Base-by-base conservation (phyloP, 108 stramenopile species). In the Nitzschia sp. region DNA sequence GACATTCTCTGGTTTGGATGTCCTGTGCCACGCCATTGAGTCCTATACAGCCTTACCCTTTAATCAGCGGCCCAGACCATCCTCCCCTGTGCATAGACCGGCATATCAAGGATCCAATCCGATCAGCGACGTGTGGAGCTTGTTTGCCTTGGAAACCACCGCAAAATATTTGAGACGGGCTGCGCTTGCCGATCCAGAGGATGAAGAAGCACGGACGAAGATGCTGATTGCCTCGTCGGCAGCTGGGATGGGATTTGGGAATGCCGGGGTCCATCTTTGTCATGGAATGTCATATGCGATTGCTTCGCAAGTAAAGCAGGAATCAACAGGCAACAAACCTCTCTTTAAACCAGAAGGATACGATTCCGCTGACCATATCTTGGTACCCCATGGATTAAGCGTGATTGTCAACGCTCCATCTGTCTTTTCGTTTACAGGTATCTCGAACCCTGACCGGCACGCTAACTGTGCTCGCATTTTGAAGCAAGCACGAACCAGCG, bases 171-270 rank as follows among this genome's bases (percentile, higher is more conserved):
- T 80, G 47, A 66, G 71, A 16, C 54, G 76, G 22, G 70, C 70
- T 16, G 60, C 60, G 13, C 61, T 73, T 19, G 31, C 17, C 25
- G 62, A 81, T 52, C 63, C 77, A 22, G 70, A 53, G 17, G 71
- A 86, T 60, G 76, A 75, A 30, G 80, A 80, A 44, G 82, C 82
- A 26, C 71, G 85, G 35, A 55, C 58, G 16, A 78, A 80, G 58
- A 83, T 86, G 80, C 64, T 82, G 38, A 52, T 86, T 41, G 85
- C 82, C 13, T 62, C 73, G 13, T 78, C 81, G 38, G 76, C 75
- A 25, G 85, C 85, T 3, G 85, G 85, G 5, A 75, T 86, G 53
- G 85, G 81, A 19, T 86, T 86, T 52, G 79, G 82, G 6, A 86
- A 86, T 64, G 78, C 85, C 19, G 79, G 82, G 2, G 85, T 86